Evolutionary conservation across 116 monocot genomes (phyloP), one percentile per base, ranked within the genome.

Genomic region (Trichopus zeylanicus): DNA sequence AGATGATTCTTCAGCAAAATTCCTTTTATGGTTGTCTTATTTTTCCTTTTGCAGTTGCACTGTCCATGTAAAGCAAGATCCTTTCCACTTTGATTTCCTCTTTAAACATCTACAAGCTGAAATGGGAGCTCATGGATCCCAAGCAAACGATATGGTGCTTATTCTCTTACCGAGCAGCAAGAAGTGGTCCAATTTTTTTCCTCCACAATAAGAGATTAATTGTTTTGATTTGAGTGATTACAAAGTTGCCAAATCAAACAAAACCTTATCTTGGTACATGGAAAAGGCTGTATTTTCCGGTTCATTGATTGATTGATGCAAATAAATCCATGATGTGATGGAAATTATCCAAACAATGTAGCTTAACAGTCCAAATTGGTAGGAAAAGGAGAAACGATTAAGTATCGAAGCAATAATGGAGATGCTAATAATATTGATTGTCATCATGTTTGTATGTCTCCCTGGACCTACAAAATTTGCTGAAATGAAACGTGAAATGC

Each of bases 231-330:
- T 42, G 42, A 42, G 13, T 9, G 42, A 49, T 49, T 22, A 49
- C 21, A 49, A 15, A 24, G 22, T 49, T 20, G 22, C n/a, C 49
- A 49, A 21, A 22, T 49, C 23, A 49, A 22, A 49, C 19, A 49
- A 49, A 22, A 49, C 23, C 49, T 49, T 49, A 49, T 49, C 49
- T 24, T 49, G 19, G 49, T 49, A 5, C 8, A 21, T 49, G 21
- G 19, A 49, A 22, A 49, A 49, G 3, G 15, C 49, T 20, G 22
- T 2, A 49, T 49, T 22, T 49, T 1, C 21, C 16, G 7, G 22
- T 49, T 49, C 21, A 49, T 49, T 49, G 49, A 49, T 49, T 22
- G 49, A 19, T 49, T 49, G 49, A 49, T 49, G 49, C 6, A 49
- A 20, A 22, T 9, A 4, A 4, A 8, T 7, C 5, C 5, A 49